Base-by-base conservation (phyloP, 1,284 basidiomycete species). In the Kalmanozyma brasiliensis region DNA sequence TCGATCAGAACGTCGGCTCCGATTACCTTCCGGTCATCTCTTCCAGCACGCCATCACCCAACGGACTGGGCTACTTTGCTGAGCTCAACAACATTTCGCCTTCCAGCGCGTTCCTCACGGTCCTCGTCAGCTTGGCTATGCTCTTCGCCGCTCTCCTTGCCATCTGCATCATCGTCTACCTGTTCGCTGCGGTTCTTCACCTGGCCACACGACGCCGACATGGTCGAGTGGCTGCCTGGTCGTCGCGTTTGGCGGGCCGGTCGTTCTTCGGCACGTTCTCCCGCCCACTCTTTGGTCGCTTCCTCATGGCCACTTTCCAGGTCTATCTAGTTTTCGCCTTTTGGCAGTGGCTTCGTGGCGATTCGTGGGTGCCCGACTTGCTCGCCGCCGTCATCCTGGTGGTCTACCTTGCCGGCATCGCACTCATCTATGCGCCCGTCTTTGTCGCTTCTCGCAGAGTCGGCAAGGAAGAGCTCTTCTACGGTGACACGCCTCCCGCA, bases 281-380 rank as follows among this genome's bases (percentile, higher is more conserved):
- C 43, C 44, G 61, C 4, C 61, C 67, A 3, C 32, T 70, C 24
- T 49, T 65, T 8, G 62, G 67, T 1, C 56, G 67, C 24, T 59
- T 64, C 44, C 17, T 58, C 35, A 60, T 61, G 45, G 58, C 62
- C 1, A 70, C 67, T 0, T 70, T 64, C 34, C 61, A 64, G 23
- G 38, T 70, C 11, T 70, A 52, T 36, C 58, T 77, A 23, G 67
- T 78, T n/a, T 75, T 79, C 17, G 68, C 72, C 23, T 77, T 81
- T 40, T 80, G 76, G 66, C 79, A 81, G 42, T 81, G 74, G 67
- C 46, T 62, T n/a, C 52, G 67, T 11, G 69, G 73, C 11, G 70
- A 70, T 37, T 73, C 71, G 30, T 81, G 79, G 79, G 67, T 76
- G 14, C 71, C 78, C 10, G 73, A 81, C 33, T 38, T 81, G 3